Base-by-base conservation (phyloP, 2,329 filamentous ascomycete genomes). In the Fusarium floridanum region DNA sequence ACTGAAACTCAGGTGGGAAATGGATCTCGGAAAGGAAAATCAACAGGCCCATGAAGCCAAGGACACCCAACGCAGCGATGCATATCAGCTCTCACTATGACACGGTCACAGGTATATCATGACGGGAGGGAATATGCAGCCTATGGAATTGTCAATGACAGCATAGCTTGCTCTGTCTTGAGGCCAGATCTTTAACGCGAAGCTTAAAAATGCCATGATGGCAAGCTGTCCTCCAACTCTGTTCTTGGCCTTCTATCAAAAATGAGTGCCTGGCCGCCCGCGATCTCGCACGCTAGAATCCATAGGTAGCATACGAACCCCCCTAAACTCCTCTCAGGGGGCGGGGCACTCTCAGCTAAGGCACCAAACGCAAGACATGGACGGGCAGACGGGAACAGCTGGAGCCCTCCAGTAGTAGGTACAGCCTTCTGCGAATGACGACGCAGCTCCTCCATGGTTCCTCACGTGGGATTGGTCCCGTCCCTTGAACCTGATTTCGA, bases 401-500 rank as follows among this genome's bases (percentile, higher is more conserved):
- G 24, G 48, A 27, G 37, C 34, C 34, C 56, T 39, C 56, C 22
- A n/a, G 29, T 27, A 27, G 27, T 27, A 27, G 27, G 29, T 10
- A 32, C 29, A 32, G 29, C 29, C 29, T 32, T 61, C 64, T 68
- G 43, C 71, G 36, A 74, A 68, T 74, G 50, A 57, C 34, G 57
- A 72, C 71, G 59, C 55, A 45, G 24, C 45, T 43, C 70, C 70
- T 67, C 56, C 56, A 64, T 43, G 67, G 70, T 64, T 57, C 67
- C 67, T 71, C 71, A 53, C 71, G 45, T 68, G 71, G 48, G 60
- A 68, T 61, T 73, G 63, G 71, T 32, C 37, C 57, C 36, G 71
- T 32, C 37, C 57, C 36, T 29, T 41, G 24, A 48, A 48, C 12
- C 34, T 53, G 48, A 53, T n/a, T 12, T 16, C 24, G 24, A 53